Evolutionary conservation across 805 yeast species (phyloP), one percentile per base, ranked within the genome.

Genomic region (Metschnikowia cubensis): DNA sequence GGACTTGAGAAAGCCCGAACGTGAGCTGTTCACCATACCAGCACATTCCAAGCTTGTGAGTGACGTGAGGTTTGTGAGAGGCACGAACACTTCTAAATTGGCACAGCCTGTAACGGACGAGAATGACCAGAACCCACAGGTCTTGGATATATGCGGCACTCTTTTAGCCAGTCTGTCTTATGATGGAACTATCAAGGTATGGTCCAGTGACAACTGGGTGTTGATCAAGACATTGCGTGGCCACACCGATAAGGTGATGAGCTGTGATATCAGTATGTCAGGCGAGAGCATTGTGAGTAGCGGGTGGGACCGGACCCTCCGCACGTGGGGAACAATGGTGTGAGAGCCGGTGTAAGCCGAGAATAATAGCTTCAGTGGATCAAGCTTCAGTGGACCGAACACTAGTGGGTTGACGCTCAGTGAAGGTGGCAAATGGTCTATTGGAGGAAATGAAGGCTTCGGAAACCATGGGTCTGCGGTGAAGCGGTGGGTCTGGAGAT

Each of bases 261-360:
- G 84, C 50, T 77, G 86, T 43, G 96, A 87, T 60, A 59, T 85
- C 1, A 62, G 75, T 10, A 49, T 55, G 0, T 70, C 74, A 48
- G 77, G 76, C 6, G 58, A 68, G 6, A 60, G 51, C 33, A 66
- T 90, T 1, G 76, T 80, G 1, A 79, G 85, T 42, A 77, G 88
- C 44, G 91, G 96, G 18, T 90, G 96, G 96, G 96, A 90, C 63
- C 75, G 94, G 48, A 75, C 87, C 6, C 75, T 89, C 3, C 87
- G 86, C 61, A 48, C 87, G 39, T 87, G 89, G 89, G 48, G 45
- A 13, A n/a, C 36, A 29, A 8, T 29, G 22, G 29, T 8, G 29
- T 25, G 29, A 25, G 29, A 25, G 29, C 11, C 10, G 11, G 29
- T 8, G 29, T 25, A 25, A 8, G 4, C 29, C 4, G 29, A 4